Evolutionary conservation across 1,284 basidiomycete genomes (phyloP).

Genomic region (Bondarzewia mesenterica): DNA sequence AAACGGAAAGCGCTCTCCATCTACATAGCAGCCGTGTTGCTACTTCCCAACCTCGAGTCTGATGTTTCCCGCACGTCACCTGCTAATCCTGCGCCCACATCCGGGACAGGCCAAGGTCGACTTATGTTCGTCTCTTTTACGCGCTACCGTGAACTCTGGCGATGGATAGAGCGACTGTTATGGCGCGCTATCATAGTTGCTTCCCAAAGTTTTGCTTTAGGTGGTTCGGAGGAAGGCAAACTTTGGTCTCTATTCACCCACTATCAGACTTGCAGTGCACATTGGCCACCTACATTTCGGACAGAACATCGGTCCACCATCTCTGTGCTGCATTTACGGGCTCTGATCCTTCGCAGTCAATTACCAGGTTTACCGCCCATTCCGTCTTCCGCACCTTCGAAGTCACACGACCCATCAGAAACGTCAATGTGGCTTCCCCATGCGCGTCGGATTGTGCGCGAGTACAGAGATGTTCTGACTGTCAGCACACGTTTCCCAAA

Average conservation of each 20-base stretch:
- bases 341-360: conserved; percentile 48
- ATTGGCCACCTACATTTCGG: conserved; percentile 73
- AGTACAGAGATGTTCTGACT: conserved; percentile 60
- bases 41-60: conserved; percentile 41
- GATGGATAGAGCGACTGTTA: conserved; percentile 69
- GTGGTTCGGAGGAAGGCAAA: conserved; percentile 28
- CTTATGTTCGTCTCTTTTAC: conserved; percentile 43
- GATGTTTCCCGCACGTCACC: conserved; percentile 37
- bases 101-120: conserved; percentile 24
- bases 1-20: conserved; percentile 39
- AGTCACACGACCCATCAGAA: conserved; percentile 13
- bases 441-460: conserved; percentile 56
- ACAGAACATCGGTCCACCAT: conserved; percentile 65
- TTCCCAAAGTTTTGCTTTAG: conserved; percentile 35
- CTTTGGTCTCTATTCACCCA: conserved; percentile 54
- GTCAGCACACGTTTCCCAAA: conserved; percentile 72
- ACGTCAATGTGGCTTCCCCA: conserved; percentile 55
- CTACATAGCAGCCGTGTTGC: conserved; percentile 47
- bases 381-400: conserved; percentile 8
- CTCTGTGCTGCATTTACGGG: conserved; percentile 63
- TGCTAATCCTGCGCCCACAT: conserved; percentile 22
- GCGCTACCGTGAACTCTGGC: conserved; percentile 67
- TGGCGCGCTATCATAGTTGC: conserved; percentile 58
- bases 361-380: conserved; percentile 7
- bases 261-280: conserved; percentile 54